Percentiles rank a stretch among this genome's conserved stretches.
These are phyloP conservation scores for Clarkia xantiana DNA, from an alignment of 345 rosid species.

Conservation along the genomic window DNA sequence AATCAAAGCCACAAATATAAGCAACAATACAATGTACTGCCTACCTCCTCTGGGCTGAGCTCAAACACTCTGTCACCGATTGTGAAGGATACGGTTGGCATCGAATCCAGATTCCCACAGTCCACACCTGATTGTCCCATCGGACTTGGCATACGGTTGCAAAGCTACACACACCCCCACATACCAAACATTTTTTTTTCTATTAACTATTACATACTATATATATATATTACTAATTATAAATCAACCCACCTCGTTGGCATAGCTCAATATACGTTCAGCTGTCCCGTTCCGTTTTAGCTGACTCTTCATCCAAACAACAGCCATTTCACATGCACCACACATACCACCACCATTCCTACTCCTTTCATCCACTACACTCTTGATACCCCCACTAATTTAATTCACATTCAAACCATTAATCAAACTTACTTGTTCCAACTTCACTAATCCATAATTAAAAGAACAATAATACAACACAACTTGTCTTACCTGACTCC, in stretches of 20 bases:
- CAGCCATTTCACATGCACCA: conserved; percentile 51
- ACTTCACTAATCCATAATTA: not conserved
- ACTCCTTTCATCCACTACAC: conserved; percentile 29
- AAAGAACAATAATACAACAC: not conserved
- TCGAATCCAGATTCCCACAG: conserved; percentile 30
- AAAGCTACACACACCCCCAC: conserved; percentile 37
- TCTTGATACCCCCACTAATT: conserved; percentile 51
- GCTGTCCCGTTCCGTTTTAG: conserved; percentile 40
- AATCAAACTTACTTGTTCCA: too few species aligned
- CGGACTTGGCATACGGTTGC: conserved; percentile 57
- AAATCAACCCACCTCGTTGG: conserved; percentile 34
- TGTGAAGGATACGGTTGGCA: conserved; percentile 55
- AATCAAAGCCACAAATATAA: too few species aligned
- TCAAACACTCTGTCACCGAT: conserved; percentile 43
- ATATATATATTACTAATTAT: too few species aligned
- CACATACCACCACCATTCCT: conserved; percentile 29
- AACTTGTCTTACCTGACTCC: conserved; percentile 34
- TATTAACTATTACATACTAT: too few species aligned
- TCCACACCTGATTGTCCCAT: conserved; percentile 65
- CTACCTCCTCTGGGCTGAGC: conserved; percentile 51
- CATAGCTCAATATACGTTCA: conserved; percentile 34
- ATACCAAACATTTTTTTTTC: too few species aligned
- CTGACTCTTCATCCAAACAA: conserved; percentile 58
- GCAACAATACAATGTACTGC: too few species aligned
- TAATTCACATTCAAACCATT: too few species aligned